These are phyloP conservation scores for Thalassiosira hispida DNA, from an alignment of 352 stramenopile species.

Conservation along the genomic window DNA sequence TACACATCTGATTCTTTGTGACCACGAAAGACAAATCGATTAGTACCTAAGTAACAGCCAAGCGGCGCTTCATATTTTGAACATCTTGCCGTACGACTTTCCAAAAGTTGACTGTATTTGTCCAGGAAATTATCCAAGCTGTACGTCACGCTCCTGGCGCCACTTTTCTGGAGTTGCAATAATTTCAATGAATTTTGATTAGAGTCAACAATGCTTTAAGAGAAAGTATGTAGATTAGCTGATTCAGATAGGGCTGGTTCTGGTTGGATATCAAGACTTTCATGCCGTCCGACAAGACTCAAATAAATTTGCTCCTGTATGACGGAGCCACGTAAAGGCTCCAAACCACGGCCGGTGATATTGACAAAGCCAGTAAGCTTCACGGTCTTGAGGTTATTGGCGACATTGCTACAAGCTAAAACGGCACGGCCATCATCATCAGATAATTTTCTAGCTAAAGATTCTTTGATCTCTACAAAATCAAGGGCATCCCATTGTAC, in stretches of 20 bases:
- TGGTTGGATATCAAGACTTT: background rate
- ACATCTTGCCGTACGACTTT: too few species aligned
- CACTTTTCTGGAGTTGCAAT: background rate
- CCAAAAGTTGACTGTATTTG: too few species aligned
- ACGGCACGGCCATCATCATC: constrained; percentile 7
- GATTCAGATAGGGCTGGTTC: background rate
- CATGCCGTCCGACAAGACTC: constrained; percentile 2
- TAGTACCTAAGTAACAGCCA: too few species aligned
- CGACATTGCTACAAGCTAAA: background rate
- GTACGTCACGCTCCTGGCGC: background rate
- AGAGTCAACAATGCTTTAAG: background rate
- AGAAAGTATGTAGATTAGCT: background rate
- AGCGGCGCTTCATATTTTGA: too few species aligned
- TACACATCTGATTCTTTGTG: too few species aligned
- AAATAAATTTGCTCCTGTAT: constrained; percentile 17
- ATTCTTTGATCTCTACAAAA: constrained; percentile 6
- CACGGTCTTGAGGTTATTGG: background rate
- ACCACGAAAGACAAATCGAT: too few species aligned
- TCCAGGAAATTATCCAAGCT: too few species aligned
- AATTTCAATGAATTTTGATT: background rate
- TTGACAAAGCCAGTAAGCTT: background rate
- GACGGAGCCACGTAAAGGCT: constrained; percentile 17
- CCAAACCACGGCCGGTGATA: constrained; percentile 18
- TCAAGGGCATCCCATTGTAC: constrained; percentile 6
- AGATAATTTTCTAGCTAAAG: constrained; percentile 3